Percentiles rank a stretch among this genome's conserved stretches.
phyloP scores from a whole-genome alignment of 108 stramenopile species.

The Pelagomonas calceolata region DNA sequence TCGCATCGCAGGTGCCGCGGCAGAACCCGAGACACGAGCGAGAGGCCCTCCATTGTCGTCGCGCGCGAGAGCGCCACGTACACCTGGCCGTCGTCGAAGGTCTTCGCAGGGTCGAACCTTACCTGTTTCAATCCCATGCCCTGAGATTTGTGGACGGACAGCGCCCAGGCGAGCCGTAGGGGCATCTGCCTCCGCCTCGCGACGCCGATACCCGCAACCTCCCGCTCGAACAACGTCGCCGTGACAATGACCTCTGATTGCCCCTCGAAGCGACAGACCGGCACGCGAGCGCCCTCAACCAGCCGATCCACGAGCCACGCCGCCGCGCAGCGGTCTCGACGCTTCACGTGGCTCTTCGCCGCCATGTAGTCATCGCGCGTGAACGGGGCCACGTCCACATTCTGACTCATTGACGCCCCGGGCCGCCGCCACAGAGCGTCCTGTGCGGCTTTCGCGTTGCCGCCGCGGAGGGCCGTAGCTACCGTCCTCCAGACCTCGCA shows the following conservation, averaged over 20 bases:
- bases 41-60: background rate
- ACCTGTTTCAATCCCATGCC: background rate
- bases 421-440: too few relatives aligned
- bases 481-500: too few relatives aligned
- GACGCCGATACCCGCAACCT: background rate
- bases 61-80: constrained; percentile 3
- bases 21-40: background rate
- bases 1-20: background rate
- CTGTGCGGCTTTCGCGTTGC: too few relatives aligned
- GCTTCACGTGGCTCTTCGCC: background rate
- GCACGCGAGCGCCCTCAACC: background rate
- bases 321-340: background rate
- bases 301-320: background rate
- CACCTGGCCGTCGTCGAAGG: background rate
- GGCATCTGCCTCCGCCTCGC: background rate
- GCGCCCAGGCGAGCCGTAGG: constrained; percentile 5
- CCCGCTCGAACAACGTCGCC: background rate
- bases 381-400: too few relatives aligned
- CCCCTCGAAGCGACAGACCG: background rate
- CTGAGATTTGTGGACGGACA: constrained; percentile 2
- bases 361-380: too few relatives aligned
- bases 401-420: too few relatives aligned
- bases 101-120: background rate
- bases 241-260: background rate
- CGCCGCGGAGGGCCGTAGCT: too few relatives aligned